Conservation (phyloP, 139 green algal genomes). For the Klebsormidium nitens region DNA sequence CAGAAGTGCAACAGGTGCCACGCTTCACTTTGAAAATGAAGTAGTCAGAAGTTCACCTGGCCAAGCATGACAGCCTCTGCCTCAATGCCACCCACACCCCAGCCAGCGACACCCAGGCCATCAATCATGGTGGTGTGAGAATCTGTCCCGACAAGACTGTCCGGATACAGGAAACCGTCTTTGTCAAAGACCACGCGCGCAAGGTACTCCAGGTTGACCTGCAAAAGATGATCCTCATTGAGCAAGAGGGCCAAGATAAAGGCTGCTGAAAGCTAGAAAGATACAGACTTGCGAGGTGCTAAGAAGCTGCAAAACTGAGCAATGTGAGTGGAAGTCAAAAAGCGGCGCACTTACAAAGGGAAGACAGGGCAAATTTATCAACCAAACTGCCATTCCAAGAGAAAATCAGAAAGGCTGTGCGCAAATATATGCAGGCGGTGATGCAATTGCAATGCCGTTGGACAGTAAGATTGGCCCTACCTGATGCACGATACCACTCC, state of each 20-base stretch:
- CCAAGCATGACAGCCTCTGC: constrained; percentile 47
- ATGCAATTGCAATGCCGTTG: too few species aligned
- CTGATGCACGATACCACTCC: constrained; percentile 48
- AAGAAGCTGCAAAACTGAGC: too few species aligned
- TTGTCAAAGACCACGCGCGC: constrained; percentile 42
- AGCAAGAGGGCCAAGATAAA: too few species aligned
- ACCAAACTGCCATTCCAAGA: too few species aligned
- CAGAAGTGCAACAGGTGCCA: background rate
- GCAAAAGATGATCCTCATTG: too few species aligned
- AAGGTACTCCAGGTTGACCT: constrained; percentile 53
- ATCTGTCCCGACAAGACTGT: constrained; percentile 44
- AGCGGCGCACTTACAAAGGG: too few species aligned
- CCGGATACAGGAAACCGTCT: constrained; percentile 40
- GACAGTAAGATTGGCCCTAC: too few species aligned
- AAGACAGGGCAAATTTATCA: too few species aligned
- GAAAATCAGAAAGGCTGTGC: background rate
- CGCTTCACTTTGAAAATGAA: background rate
- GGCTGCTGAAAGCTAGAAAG: too few species aligned
- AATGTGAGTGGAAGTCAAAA: too few species aligned
- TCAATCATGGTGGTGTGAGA: constrained; percentile 53
- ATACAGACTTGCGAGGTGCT: too few species aligned
- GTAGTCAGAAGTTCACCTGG: constrained; percentile 21
- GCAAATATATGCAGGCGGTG: too few species aligned
- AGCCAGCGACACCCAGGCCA: constrained; percentile 42
- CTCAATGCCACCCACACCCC: constrained; percentile 49